Evolutionary conservation across 352 stramenopile genomes (phyloP), one percentile per base, ranked within the genome.

Genomic region (Phytophthora citricola): DNA sequence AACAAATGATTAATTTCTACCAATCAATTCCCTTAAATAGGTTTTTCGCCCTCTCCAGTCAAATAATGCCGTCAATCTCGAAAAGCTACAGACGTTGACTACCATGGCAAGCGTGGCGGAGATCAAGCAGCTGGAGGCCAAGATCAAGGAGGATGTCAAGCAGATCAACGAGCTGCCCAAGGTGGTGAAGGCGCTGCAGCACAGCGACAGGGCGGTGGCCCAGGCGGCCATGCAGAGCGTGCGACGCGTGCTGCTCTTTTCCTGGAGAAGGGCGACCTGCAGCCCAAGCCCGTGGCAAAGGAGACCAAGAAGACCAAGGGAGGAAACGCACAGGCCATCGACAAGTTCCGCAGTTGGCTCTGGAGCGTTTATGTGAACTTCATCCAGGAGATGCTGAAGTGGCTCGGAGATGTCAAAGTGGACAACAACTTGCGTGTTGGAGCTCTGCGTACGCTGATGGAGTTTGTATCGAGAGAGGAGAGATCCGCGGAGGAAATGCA

Each of bases 371-470:
- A 95, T 57, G 75, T 91, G 31, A 58, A 72, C 17, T 96, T 94
- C 58, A 79, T 94, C 61, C 82, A 93, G 63, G 76, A 92, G 44
- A 90, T 97, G 83, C 79, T 93, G 52, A 80, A 82, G 14, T 94
- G 84, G 85, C 61, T 96, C 12, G 70, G 76, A 4, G 36, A 79
- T 34, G 68, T 71, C 17, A 44, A 81, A 26, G 60, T 83, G 17
- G 82, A 93, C 63, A 79, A 56, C 60, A 89, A 93, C 55, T 44
- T 91, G 56, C 90, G 91, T 14, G 78, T 92, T 10, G 82, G 83
- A 17, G 88, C 90, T 32, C 63, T 96, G 62, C 87, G 90, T n/a
- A 97, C 89, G 43, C 73, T 95, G 4, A 95, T 97, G 90, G 87
- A 95, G 73, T 90, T 97, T 47, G 82, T 97, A 27, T 85, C 87